Evolutionary conservation across 768 basidiomycete genomes (phyloP).

Genomic region (Suillus cothurnatus): DNA sequence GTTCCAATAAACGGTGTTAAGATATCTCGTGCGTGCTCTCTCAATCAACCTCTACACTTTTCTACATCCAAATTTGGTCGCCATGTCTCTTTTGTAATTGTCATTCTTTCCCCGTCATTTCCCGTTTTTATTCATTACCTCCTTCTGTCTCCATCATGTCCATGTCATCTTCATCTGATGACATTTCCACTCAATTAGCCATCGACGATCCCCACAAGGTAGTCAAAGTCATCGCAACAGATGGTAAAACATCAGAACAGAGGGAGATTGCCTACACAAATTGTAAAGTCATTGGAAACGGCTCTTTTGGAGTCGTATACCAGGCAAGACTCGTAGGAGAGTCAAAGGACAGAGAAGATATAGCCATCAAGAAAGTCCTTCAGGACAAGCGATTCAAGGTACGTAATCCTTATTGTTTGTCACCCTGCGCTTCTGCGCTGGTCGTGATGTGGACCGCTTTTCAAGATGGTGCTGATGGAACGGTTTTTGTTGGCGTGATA

Average conservation of each 20-base stretch:
- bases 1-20: constrained; percentile 88
- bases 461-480: constrained; percentile 18
- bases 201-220: constrained; percentile 97
- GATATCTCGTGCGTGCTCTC: constrained; percentile 69
- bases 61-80: constrained; percentile 32
- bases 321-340: constrained; percentile 83
- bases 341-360: constrained; percentile 70
- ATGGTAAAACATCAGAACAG: constrained; percentile 91
- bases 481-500: not conserved
- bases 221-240: constrained; percentile 92
- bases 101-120: constrained; percentile 22
- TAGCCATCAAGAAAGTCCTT: constrained; percentile 99
- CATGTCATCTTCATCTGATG: constrained; percentile 29
- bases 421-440: not conserved
- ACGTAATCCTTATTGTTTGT: constrained; percentile 29
- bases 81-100: constrained; percentile 20
- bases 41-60: constrained; percentile 15
- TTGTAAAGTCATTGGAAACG: constrained; percentile 98
- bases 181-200: constrained; percentile 44
- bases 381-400: constrained; percentile 99
- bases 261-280: constrained; percentile 92
- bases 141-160: constrained; percentile 28
- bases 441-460: not conserved
- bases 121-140: constrained; percentile 40
- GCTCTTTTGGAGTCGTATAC: constrained; percentile 98